A percentile compares a stretch with the other conserved stretches of the same genome.
phyloP scores from a whole-genome alignment of 2,329 filamentous ascomycete species.

The Xylariaceae sp. region DNA sequence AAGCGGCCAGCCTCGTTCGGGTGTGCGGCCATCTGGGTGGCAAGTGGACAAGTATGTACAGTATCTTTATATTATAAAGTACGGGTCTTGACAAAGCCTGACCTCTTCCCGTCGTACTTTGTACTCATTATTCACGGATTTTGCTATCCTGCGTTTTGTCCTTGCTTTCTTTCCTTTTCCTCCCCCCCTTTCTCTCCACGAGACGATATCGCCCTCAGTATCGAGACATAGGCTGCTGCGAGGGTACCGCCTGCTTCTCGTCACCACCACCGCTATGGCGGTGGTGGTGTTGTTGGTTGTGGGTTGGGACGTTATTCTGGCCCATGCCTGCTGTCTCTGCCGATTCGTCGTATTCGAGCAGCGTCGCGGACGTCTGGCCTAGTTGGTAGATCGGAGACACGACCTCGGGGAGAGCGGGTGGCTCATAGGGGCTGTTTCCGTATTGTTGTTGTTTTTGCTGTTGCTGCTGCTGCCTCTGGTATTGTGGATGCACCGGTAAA shows the following conservation, averaged over 20 bases:
- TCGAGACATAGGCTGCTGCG: slow-evolving; percentile 28
- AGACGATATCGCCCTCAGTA: slow-evolving; percentile 21
- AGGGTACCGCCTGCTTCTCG: slow-evolving; percentile 21
- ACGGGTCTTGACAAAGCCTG: too few species aligned
- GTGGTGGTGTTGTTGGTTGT: not conserved
- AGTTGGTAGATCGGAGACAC: slow-evolving; percentile 27
- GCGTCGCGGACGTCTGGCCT: slow-evolving; percentile 24
- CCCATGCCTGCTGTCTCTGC: slow-evolving; percentile 7
- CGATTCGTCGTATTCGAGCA: slow-evolving; percentile 22
- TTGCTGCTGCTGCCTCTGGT: slow-evolving; percentile 3
- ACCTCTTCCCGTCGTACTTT: too few species aligned
- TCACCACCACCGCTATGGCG: not conserved
- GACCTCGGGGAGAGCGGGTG: not conserved
- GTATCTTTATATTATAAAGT: slow-evolving; percentile 2
- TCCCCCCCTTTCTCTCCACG: not conserved
- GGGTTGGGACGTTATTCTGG: too few species aligned
- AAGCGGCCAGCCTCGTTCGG: slow-evolving; percentile 6
- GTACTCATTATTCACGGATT: too few species aligned
- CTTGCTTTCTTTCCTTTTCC: slow-evolving; percentile 9
- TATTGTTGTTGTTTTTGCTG: not conserved
- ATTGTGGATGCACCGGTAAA: too few species aligned
- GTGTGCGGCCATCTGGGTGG: not conserved
- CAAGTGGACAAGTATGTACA: too few species aligned
- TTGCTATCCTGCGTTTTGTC: too few species aligned
- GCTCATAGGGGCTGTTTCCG: not conserved